Base-by-base conservation (phyloP, 2,329 filamentous ascomycete genomes). In the Botrytis sinoallii region DNA sequence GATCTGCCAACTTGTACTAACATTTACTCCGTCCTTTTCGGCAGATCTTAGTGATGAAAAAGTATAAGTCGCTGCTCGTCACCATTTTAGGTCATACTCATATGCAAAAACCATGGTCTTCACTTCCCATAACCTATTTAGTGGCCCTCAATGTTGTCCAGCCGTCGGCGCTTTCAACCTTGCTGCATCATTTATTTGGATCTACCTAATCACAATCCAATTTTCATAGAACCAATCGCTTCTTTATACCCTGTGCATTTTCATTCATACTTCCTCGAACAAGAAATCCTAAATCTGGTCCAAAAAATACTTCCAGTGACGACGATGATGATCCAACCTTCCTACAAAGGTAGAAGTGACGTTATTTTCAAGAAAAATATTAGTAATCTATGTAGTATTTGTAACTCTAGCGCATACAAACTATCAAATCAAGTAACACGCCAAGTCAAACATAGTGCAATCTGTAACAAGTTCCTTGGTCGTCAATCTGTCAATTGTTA, bases 251-350 rank as follows among this genome's bases (percentile, higher is more conserved):
- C 8, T 4, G 25, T 6, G 3, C 46, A 25, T 25, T 22, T 10
- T 18, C 16, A 16, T 10, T 25, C 8, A 8, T 9, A 4, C n/a
- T 4, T 18, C 16, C 18, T 57, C 6, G 4, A 18, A 29, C 14
- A n/a, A 57, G n/a, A 3, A n/a, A 32, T 29, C 7, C 6, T n/a
- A 29, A 5, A 9, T n/a, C 3, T 18, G 3, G 3, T n/a, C 48
- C 25, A 55, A 55, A 22, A 46, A 48, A 20, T 25, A 48, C 46
- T 48, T 48, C 20, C 8, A n/a, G 25, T 5, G 12, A 55, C 25
- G n/a, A 55, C 12, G 0, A 55, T n/a, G 12, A 55, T n/a, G 5
- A 6, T 55, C 12, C 25, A n/a, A 48, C 0, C 25, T 5, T 0
- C 10, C 12, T 55, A 55, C 25, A 0, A 55, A 55, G 48, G 12